Evolutionary conservation across 805 yeast species (phyloP).

Genomic region (Lipomyces orientalis): DNA sequence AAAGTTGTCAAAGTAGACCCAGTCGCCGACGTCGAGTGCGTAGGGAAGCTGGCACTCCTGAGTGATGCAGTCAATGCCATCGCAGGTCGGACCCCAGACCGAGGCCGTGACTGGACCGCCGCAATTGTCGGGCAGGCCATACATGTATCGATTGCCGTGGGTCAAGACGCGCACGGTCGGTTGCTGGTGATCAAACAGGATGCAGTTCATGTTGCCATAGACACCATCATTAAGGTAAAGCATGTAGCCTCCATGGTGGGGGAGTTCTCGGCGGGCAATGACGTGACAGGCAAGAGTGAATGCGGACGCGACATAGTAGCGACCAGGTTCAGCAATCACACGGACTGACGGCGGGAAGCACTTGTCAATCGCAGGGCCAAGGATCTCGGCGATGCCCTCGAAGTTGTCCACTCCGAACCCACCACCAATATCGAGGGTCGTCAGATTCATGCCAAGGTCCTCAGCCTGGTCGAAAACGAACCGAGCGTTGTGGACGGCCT

Average conservation of each 20-base stretch:
- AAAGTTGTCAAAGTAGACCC: constrained; percentile 80
- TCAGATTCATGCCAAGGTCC: constrained; percentile 55
- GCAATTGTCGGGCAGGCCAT: constrained; percentile 33
- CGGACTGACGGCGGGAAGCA: constrained; percentile 62
- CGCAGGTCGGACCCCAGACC: constrained; percentile 99
- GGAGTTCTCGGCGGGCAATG: constrained; percentile 74
- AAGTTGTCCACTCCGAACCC: constrained; percentile 76
- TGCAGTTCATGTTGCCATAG: constrained; percentile 93
- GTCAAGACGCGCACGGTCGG: constrained; percentile 73
- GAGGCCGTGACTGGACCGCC: constrained; percentile 50
- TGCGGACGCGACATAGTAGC: constrained; percentile 83
- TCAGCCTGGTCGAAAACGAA: constrained; percentile 66
- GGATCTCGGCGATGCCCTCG: constrained; percentile 60
- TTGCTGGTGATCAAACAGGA: constrained; percentile 86
- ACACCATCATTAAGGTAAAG: constrained; percentile 92
- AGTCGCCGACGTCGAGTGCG: constrained; percentile 81
- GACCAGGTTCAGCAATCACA: constrained; percentile 92
- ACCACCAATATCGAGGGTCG: constrained; percentile 86
- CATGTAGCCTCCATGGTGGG: constrained; percentile 59
- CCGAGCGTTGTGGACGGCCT: constrained; percentile 76
- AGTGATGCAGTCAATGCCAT: constrained; percentile 87
- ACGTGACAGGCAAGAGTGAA: constrained; percentile 84
- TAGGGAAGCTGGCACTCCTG: constrained; percentile 58
- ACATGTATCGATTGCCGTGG: constrained; percentile 55
- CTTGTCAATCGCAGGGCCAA: constrained; percentile 60